phyloP scores from a whole-genome alignment of 176 grass and related monocot species.

The Carex pumila region DNA sequence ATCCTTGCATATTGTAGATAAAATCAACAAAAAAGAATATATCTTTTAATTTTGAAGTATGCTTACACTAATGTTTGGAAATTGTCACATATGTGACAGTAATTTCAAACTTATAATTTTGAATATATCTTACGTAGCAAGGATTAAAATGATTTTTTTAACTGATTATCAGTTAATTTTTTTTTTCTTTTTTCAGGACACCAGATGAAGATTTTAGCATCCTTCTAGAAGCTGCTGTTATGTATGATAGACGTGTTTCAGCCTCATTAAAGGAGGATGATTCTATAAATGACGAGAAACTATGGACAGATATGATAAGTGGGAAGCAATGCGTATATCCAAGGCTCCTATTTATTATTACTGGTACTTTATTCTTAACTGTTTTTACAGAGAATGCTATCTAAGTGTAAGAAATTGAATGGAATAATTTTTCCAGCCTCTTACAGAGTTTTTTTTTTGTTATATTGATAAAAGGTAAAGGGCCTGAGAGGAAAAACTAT shows the following conservation, averaged over 20 bases:
- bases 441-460: not conserved
- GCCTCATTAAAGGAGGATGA: constrained; percentile 71
- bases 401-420: not conserved
- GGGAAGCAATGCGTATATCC: constrained; percentile 65
- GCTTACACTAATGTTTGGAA: not conserved
- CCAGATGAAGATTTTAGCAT: constrained; percentile 96
- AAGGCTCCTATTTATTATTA: constrained; percentile 81
- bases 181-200: constrained; percentile 57
- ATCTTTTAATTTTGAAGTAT: not conserved
- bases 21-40: not conserved
- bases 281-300: constrained; percentile 61
- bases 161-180: not conserved
- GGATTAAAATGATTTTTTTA: not conserved
- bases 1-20: not conserved
- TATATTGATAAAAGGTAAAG: constrained; percentile 58
- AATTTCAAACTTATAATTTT: not conserved
- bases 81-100: not conserved
- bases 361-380: constrained; percentile 51
- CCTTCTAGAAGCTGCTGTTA: constrained; percentile 90
- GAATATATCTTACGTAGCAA: not conserved
- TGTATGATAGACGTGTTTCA: constrained; percentile 91
- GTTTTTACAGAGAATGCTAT: constrained; percentile 9
- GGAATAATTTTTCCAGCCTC: not conserved
- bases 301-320: constrained; percentile 69
- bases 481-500: constrained; percentile 87